Percentiles rank a stretch among this genome's conserved stretches.
phyloP scores from a whole-genome alignment of 345 rosid species.

The Abelmoschus esculentus region DNA sequence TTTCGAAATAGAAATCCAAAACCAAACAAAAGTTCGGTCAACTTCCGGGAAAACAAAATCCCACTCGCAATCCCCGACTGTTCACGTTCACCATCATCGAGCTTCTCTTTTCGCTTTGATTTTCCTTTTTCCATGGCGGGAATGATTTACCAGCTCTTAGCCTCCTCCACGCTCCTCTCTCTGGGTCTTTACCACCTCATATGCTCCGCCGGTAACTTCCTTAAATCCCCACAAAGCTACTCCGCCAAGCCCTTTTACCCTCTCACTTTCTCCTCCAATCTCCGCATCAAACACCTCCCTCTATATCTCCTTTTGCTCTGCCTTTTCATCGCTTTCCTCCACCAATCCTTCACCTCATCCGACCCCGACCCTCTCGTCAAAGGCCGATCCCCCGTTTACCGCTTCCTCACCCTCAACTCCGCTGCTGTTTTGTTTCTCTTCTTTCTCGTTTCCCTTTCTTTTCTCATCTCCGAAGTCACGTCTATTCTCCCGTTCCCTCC shows the following conservation, averaged over 20 bases:
- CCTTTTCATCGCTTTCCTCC: slow-evolving; percentile 56
- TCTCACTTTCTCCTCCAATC: slow-evolving; percentile 27
- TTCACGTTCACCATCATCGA: too few relatives aligned
- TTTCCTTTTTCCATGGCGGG: slow-evolving; percentile 35
- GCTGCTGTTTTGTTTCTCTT: slow-evolving; percentile 79
- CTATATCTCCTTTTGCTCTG: slow-evolving; percentile 25
- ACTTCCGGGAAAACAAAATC: not conserved
- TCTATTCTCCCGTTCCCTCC: slow-evolving; percentile 54
- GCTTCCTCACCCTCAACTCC: slow-evolving; percentile 68
- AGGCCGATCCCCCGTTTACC: slow-evolving; percentile 82
- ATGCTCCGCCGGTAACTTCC: slow-evolving; percentile 47
- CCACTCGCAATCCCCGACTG: too few relatives aligned
- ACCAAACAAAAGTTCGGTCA: not conserved
- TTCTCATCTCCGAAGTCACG: slow-evolving; percentile 57
- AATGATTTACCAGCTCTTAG: slow-evolving; percentile 49
- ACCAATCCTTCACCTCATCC: slow-evolving; percentile 55
- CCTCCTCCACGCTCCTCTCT: slow-evolving; percentile 51
- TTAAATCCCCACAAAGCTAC: slow-evolving; percentile 68
- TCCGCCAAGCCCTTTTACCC: slow-evolving; percentile 74
- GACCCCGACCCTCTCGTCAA: slow-evolving; percentile 76
- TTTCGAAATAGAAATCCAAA: not conserved
- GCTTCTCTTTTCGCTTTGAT: too few relatives aligned
- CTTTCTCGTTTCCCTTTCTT: slow-evolving; percentile 51
- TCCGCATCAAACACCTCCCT: slow-evolving; percentile 46
- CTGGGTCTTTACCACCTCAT: slow-evolving; percentile 73